Evolutionary conservation across 1,284 basidiomycete species (phyloP).

Genomic region (Leccinum pachyderme): DNA sequence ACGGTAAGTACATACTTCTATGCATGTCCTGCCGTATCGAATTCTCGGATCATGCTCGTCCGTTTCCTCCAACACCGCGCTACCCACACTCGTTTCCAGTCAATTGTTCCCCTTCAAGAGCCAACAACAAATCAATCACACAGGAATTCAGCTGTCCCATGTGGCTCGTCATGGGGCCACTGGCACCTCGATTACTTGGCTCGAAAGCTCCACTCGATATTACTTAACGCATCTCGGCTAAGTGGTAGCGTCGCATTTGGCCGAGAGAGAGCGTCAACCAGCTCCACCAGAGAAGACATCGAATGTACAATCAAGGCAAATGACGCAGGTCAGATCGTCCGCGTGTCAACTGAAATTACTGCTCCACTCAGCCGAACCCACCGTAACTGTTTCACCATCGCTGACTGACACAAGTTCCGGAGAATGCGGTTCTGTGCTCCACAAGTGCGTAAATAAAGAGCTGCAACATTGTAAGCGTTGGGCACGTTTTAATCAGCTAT

Average conservation of each 20-base stretch:
- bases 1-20: conserved; percentile 4
- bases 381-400: not conserved
- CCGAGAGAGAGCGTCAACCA: not conserved
- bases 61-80: conserved; percentile 14
- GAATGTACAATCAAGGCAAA: not conserved
- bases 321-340: not conserved
- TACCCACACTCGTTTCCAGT: not conserved
- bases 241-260: not conserved
- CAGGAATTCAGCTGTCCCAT: not conserved
- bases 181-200: not conserved
- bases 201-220: conserved; percentile 13
- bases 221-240: not conserved
- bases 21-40: conserved; percentile 11
- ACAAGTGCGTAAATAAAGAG: not conserved
- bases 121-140: not conserved
- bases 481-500: not conserved
- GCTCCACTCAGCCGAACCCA: conserved; percentile 19
- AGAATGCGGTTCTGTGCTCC: not conserved
- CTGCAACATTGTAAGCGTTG: not conserved
- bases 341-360: conserved; percentile 16
- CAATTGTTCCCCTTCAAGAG: not conserved
- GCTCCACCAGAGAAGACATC: not conserved
- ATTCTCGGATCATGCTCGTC: conserved; percentile 21
- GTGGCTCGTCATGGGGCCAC: not conserved
- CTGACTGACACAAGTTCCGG: not conserved